Conservation (phyloP, 208 protist genomes). For the Leishmania lainsoni region DNA sequence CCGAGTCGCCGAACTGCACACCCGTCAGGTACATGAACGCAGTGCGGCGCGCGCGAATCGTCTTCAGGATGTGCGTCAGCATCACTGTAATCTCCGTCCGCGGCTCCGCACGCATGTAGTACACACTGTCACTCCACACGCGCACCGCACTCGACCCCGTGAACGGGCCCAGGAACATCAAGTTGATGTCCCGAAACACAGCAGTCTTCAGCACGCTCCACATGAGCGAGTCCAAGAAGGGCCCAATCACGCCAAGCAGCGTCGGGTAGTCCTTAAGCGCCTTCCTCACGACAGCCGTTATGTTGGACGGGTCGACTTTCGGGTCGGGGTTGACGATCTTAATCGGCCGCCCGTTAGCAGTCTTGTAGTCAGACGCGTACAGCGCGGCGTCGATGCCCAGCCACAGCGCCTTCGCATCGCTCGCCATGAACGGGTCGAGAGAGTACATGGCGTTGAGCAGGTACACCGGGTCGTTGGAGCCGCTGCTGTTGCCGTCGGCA, state of each 20-base stretch:
- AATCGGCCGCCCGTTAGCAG: conserved; percentile 17
- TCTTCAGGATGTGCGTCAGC: conserved; percentile 34
- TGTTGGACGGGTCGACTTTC: conserved; percentile 1
- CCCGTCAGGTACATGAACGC: no score
- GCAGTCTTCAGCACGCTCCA: background rate
- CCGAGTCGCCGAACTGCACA: no score
- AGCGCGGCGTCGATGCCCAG: no score
- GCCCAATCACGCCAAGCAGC: conserved; percentile 19
- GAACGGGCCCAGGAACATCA: conserved; percentile 37
- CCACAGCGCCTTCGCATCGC: conserved; percentile 22
- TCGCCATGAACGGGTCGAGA: background rate
- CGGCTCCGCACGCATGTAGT: conserved; percentile 40
- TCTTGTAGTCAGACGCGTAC: conserved; percentile 13
- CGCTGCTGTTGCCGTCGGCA: background rate
- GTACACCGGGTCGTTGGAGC: conserved; percentile 6
- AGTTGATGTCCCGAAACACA: background rate
- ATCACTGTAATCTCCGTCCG: conserved; percentile 36
- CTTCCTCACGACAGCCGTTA: background rate
- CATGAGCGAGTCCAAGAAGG: conserved; percentile 4
- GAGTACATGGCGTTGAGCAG: conserved; percentile 30
- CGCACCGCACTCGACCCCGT: conserved; percentile 21
- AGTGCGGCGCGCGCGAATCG: no score
- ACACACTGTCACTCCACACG: conserved; percentile 27
- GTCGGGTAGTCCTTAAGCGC: no score
- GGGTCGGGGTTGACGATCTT: conserved; percentile 9